Conservation (phyloP, 2,329 filamentous ascomycete genomes). For the Aspergillus brunneoviolaceus region DNA sequence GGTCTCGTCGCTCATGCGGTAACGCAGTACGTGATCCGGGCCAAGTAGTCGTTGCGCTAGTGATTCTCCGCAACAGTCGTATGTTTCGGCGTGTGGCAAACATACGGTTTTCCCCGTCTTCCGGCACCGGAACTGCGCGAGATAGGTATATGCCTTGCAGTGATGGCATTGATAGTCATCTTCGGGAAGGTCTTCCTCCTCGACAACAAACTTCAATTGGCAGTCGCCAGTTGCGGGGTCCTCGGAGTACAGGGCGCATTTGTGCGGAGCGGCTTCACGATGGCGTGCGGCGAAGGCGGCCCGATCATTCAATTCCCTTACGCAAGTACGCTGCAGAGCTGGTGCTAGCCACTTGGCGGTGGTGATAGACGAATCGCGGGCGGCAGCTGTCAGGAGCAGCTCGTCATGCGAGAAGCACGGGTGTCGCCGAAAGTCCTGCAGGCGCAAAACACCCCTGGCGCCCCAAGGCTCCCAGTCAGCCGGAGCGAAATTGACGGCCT, state of each 20-base stretch:
- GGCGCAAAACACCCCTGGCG: conserved; percentile 76
- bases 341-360: conserved; percentile 95
- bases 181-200: conserved; percentile 76
- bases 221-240: conserved; percentile 52
- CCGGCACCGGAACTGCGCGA: conserved; percentile 85
- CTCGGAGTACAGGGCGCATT: conserved; percentile 54
- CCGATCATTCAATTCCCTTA: conserved; percentile 69
- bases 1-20: conserved; percentile 71
- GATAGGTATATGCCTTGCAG: conserved; percentile 89
- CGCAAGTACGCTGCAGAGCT: conserved; percentile 74
- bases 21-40: conserved; percentile 70
- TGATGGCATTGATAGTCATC: conserved; percentile 89
- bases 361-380: conserved; percentile 76
- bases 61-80: conserved; percentile 73
- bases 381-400: conserved; percentile 83
- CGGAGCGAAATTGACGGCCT: conserved; percentile 97
- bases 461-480: conserved; percentile 93
- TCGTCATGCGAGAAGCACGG: conserved; percentile 98
- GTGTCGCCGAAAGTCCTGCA: conserved; percentile 84
- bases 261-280: conserved; percentile 54
- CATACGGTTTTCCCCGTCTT: conserved; percentile 81
- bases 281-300: conserved; percentile 68
- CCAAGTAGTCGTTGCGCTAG: conserved; percentile 68
- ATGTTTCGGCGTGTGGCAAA: conserved; percentile 73
- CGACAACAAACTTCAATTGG: conserved; percentile 61